Evolutionary conservation across 2,329 filamentous ascomycete species (phyloP).

Genomic region (Neofusicoccum umdonicola): DNA sequence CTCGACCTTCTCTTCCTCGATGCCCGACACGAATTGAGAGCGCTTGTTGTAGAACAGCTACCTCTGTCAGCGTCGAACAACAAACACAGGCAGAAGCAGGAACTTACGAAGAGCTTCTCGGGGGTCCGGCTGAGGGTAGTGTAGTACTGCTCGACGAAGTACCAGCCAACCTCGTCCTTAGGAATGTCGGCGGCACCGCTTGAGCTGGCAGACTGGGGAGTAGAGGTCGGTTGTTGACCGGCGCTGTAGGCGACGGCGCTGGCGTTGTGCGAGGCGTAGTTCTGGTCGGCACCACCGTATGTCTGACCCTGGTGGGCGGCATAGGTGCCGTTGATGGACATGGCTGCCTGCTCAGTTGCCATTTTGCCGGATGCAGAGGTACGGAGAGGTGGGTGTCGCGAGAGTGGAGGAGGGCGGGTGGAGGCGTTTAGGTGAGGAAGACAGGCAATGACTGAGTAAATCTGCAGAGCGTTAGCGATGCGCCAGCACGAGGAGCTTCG

Average conservation of each 20-base stretch:
- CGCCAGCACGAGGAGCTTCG: neutral
- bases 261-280: slow-evolving; percentile 28
- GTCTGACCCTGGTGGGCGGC: slow-evolving; percentile 37
- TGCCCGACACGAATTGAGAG: slow-evolving; percentile 90
- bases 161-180: slow-evolving; percentile 98
- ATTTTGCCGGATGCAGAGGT: slow-evolving; percentile 24
- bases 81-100: neutral
- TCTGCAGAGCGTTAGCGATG: neutral
- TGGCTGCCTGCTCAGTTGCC: slow-evolving; percentile 39
- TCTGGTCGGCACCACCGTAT: slow-evolving; percentile 39
- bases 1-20: slow-evolving; percentile 82
- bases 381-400: neutral
- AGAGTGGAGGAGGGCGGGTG: slow-evolving; percentile 2
- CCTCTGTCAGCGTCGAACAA: slow-evolving; percentile 23
- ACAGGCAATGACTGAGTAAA: neutral
- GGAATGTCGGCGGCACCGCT: slow-evolving; percentile 45
- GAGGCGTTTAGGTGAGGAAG: neutral
- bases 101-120: slow-evolving; percentile 75
- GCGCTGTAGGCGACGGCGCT: slow-evolving; percentile 26
- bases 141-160: slow-evolving; percentile 99
- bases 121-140: slow-evolving; percentile 92
- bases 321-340: slow-evolving; percentile 51
- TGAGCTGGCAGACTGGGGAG: slow-evolving; percentile 20
- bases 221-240: slow-evolving; percentile 24
- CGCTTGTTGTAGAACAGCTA: slow-evolving; percentile 90